Base-by-base conservation (phyloP, 1,139 yeast genomes). In the Blastobotrys capitulatus region DNA sequence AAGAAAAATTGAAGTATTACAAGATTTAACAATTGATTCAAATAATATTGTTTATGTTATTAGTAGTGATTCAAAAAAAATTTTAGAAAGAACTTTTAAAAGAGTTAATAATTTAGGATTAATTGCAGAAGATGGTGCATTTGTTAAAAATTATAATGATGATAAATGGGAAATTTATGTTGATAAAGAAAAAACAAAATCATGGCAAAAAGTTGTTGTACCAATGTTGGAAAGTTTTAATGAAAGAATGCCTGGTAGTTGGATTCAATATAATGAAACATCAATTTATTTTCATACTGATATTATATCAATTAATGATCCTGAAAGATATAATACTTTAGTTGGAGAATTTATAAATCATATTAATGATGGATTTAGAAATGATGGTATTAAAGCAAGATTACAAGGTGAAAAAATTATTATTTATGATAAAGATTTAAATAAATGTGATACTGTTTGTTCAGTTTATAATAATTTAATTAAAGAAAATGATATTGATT, bases 71-170 rank as follows among this genome's bases (percentile, higher is more conserved):
- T 79, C 80, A 48, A 74, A 84, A 53, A 67, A 75, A 1, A 84
- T 82, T 39, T 70, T 89, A 61, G 87, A 85, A 56, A 74, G 86
- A 46, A 67, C 81, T 48, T 89, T 83, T 67, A 74, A 83, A 36
- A 77, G 89, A 53, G 76, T 81, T 12, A 16, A 35, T 10, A 78
- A 78, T 39, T 63, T 90, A 34, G 97, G 97, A 0, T 71, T 90
- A 47, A 81, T 90, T 56, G 95, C 96, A 0, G 97, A 90, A 65
- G 83, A 85, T 62, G 97, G 97, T 36, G 95, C 89, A 1, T 82
- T 73, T 56, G 61, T 83, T 25, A 74, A 79, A 29, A 76, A 76
- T 1, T 66, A 53, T 41, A 60, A 60, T 9, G 32, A 29, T 29
- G 48, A 45, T 25, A 69, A 71, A 15, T 90, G 97, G 97, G 68